Evolutionary conservation across 2,329 filamentous ascomycete species (phyloP).

Genomic region (Cordyceps cateniannulata): DNA sequence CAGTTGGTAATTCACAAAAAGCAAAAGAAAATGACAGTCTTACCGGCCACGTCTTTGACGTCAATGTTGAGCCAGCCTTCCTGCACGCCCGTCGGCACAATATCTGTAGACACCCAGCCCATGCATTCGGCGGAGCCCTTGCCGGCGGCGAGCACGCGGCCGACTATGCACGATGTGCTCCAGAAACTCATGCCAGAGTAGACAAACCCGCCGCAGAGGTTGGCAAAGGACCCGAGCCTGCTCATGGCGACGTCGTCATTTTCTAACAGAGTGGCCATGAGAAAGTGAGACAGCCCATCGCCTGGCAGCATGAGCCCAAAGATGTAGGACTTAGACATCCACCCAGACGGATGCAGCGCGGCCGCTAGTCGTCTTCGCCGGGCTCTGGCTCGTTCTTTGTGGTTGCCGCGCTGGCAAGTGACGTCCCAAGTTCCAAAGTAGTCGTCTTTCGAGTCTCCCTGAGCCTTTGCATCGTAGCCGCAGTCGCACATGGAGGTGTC

Average conservation of each 20-base stretch:
- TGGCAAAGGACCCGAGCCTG: constrained; percentile 54
- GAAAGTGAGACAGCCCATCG: constrained; percentile 54
- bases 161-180: constrained; percentile 61
- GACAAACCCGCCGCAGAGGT: constrained; percentile 58
- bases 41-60: constrained; percentile 46
- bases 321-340: constrained; percentile 62
- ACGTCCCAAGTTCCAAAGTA: constrained; percentile 41
- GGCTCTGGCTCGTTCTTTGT: constrained; percentile 28
- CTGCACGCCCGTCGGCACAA: constrained; percentile 43
- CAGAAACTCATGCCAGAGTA: constrained; percentile 61
- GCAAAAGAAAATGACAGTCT: constrained; percentile 11
- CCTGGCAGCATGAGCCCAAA: constrained; percentile 60
- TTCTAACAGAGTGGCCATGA: constrained; percentile 61
- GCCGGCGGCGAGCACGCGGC: constrained; percentile 57
- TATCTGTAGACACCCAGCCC: constrained; percentile 61
- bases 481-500: constrained; percentile 12
- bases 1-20: not conserved
- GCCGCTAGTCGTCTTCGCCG: constrained; percentile 50
- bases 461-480: not conserved
- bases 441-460: constrained; percentile 22
- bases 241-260: constrained; percentile 54
- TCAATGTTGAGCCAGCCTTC: constrained; percentile 57
- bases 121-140: constrained; percentile 58
- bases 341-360: constrained; percentile 52
- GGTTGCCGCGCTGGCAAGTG: constrained; percentile 23